Percentiles rank a stretch among this genome's conserved stretches.
phyloP scores from a whole-genome alignment of 306 rosid species.

The Rubus idaeus region DNA sequence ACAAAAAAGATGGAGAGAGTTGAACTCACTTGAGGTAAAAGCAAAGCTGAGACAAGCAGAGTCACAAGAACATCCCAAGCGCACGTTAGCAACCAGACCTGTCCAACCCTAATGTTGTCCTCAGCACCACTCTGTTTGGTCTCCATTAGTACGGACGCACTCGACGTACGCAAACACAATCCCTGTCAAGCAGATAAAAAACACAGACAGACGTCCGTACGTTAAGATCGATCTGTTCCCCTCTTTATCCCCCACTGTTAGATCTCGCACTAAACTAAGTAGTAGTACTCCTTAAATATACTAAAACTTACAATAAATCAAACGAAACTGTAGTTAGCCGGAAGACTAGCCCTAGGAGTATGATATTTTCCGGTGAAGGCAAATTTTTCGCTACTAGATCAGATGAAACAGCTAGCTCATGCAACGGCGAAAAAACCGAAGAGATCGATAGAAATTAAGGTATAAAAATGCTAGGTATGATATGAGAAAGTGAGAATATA shows the following conservation, averaged over 20 bases:
- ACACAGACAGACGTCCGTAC: neutral
- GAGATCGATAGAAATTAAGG: neutral
- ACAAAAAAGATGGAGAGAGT: neutral
- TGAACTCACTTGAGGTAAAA: conserved; percentile 24
- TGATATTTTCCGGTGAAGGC: neutral
- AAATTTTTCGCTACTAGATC: neutral
- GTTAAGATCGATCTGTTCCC: too few relatives aligned
- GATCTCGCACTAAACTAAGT: neutral
- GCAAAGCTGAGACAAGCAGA: conserved; percentile 33
- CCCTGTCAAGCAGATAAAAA: conserved; percentile 24
- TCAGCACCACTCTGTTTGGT: conserved; percentile 4
- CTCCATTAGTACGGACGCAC: conserved; percentile 47
- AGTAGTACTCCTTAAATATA: too few relatives aligned
- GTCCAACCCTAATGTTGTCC: conserved; percentile 1
- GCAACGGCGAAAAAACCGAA: neutral
- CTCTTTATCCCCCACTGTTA: too few relatives aligned
- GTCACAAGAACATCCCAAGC: conserved; percentile 24
- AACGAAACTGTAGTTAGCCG: neutral
- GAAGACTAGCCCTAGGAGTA: neutral
- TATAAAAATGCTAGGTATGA: neutral
- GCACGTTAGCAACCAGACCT: conserved; percentile 31
- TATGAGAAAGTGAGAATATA: neutral
- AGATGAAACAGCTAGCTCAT: neutral
- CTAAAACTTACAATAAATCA: too few relatives aligned
- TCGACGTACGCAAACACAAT: neutral